Percentiles rank a stretch among this genome's conserved stretches.
These are phyloP conservation scores for Rhizomucor miehei DNA, from an alignment of 371 early-diverging fungal species.

Conservation along the genomic window DNA sequence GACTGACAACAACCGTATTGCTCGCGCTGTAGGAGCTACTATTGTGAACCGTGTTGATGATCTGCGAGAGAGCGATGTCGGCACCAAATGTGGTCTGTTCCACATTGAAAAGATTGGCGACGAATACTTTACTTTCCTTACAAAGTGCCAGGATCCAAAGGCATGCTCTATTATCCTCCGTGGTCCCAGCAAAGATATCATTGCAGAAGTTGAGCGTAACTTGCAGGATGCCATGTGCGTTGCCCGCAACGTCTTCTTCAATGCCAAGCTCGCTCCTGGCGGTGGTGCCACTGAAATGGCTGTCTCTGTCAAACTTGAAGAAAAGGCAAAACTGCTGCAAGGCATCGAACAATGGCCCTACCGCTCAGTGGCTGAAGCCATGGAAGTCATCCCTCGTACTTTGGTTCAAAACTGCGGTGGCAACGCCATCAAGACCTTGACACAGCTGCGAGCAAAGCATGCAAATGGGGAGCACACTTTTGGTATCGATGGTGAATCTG, in stretches of 20 bases:
- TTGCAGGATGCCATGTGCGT: slow-evolving; percentile 99
- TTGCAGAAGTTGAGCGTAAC: slow-evolving; percentile 99
- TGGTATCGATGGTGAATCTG: slow-evolving; percentile 97
- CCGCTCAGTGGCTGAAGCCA: slow-evolving; percentile 90
- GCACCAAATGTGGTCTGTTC: slow-evolving; percentile 95
- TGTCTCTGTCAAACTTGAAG: slow-evolving; percentile 84
- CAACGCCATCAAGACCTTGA: slow-evolving; percentile 92
- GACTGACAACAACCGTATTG: slow-evolving; percentile 98
- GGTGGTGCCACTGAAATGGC: slow-evolving; percentile 99
- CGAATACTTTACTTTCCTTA: slow-evolving; percentile 97
- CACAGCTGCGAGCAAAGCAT: slow-evolving; percentile 95
- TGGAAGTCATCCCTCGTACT: slow-evolving; percentile 98
- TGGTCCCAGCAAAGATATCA: slow-evolving; percentile 98
- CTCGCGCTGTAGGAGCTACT: slow-evolving; percentile 97
- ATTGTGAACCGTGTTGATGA: slow-evolving; percentile 98
- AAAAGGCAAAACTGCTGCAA: slow-evolving; percentile 86
- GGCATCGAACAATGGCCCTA: slow-evolving; percentile 98
- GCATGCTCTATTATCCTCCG: slow-evolving; percentile 98
- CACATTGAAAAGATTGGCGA: slow-evolving; percentile 98
- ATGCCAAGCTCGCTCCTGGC: slow-evolving; percentile 94
- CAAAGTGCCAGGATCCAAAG: slow-evolving; percentile 95
- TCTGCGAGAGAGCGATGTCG: slow-evolving; percentile 94
- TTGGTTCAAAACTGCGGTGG: slow-evolving; percentile 99
- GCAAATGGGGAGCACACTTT: slow-evolving; percentile 83
- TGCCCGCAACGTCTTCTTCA: slow-evolving; percentile 97